Conservation (phyloP, 805 yeast genomes). For the Starmerella tilneyi region DNA sequence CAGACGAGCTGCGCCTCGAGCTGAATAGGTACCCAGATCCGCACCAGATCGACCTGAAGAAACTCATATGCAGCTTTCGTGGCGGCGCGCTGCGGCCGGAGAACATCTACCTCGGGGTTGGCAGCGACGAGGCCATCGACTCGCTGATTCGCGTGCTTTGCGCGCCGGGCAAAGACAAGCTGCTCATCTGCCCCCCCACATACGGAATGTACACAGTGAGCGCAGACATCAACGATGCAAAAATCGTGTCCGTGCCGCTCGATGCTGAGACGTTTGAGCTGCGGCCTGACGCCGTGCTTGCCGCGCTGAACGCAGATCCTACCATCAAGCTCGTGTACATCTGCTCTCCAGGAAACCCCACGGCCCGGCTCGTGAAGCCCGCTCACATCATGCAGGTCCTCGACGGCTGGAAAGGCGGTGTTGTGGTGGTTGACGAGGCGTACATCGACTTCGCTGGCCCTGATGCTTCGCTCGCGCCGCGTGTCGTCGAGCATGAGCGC, state of each 20-base stretch:
- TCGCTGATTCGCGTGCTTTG: conserved; percentile 76
- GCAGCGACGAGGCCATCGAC: conserved; percentile 94
- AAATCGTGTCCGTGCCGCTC: conserved; percentile 62
- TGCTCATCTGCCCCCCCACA: conserved; percentile 86
- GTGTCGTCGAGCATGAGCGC: conserved; percentile 73
- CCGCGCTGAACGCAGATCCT: conserved; percentile 45
- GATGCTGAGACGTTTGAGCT: conserved; percentile 47
- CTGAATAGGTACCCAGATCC: conserved; percentile 96
- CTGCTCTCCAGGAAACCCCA: conserved; percentile 97
- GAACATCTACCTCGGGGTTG: conserved; percentile 87
- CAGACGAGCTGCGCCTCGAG: conserved; percentile 41
- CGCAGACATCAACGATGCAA: conserved; percentile 82
- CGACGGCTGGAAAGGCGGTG: conserved; percentile 56
- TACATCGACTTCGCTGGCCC: conserved; percentile 74
- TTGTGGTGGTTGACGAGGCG: conserved; percentile 82
- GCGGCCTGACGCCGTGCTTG: conserved; percentile 46
- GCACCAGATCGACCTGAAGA: conserved; percentile 70
- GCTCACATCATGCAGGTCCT: conserved; percentile 42
- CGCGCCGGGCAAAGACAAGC: conserved; percentile 68
- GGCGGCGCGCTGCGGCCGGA: conserved; percentile 48
- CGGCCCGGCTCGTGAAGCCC: conserved; percentile 54
- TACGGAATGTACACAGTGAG: conserved; percentile 95
- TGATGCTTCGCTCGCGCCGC: conserved; percentile 54
- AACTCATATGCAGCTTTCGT: conserved; percentile 59
- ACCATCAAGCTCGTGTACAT: conserved; percentile 65